Conservation (phyloP, 306 rosid species). For the Fragaria iinumae region DNA sequence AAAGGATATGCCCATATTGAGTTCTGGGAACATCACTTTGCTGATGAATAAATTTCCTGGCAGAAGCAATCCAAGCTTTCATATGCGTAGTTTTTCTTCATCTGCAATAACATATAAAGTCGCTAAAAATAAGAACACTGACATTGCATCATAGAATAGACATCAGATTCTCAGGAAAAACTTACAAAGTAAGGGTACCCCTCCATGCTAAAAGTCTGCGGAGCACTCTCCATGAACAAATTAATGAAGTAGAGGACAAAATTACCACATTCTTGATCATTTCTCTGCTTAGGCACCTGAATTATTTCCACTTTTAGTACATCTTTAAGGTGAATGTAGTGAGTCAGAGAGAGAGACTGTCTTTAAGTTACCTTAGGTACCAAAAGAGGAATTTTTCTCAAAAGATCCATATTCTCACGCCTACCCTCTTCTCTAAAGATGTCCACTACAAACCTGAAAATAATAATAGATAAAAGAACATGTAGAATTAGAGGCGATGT, state of each 20-base stretch:
- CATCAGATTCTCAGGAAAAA: constrained; percentile 5
- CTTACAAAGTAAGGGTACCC: constrained; percentile 76
- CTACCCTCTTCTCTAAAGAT: constrained; percentile 51
- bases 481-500: neutral
- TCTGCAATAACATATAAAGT: constrained; percentile 50
- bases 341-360: neutral
- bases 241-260: constrained; percentile 71
- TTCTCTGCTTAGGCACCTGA: constrained; percentile 82
- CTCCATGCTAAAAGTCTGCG: constrained; percentile 51
- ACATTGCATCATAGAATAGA: constrained; percentile 3
- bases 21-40: constrained; percentile 12
- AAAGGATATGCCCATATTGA: neutral
- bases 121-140: neutral
- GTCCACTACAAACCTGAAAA: constrained; percentile 63
- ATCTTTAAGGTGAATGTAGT: neutral
- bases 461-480: neutral
- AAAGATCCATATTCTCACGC: constrained; percentile 30
- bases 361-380: constrained; percentile 47
- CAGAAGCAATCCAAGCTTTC: constrained; percentile 47
- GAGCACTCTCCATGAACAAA: constrained; percentile 57
- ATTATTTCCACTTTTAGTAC: constrained; percentile 9
- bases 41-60: constrained; percentile 28
- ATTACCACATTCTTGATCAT: constrained; percentile 67
- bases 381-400: constrained; percentile 56
- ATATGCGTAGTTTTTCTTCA: constrained; percentile 49